phyloP scores from a whole-genome alignment of 495 filamentous ascomycete species.

The Talaromyces wortmannii region DNA sequence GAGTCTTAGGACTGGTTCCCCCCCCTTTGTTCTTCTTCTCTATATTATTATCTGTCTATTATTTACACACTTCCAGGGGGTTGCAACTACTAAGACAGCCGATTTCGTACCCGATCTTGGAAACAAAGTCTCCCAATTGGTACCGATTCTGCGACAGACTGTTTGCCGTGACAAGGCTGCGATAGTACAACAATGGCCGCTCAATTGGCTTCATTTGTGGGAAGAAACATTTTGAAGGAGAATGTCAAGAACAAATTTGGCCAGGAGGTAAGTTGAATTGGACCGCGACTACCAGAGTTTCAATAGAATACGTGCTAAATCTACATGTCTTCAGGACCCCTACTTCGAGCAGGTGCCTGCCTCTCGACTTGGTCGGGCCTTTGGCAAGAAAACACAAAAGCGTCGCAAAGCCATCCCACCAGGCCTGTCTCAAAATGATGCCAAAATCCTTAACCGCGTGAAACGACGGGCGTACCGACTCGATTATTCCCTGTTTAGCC shows the following conservation, averaged over 20 bases:
- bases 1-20: no score
- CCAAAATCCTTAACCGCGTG: slow-evolving; percentile 68
- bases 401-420: slow-evolving; percentile 61
- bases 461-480: slow-evolving; percentile 74
- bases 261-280: slow-evolving; percentile 45
- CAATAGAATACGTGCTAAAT: neutral
- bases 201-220: slow-evolving; percentile 46
- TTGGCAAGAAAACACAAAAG: slow-evolving; percentile 56
- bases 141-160: no score
- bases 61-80: no score
- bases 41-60: no score
- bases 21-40: no score
- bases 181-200: slow-evolving; percentile 37
- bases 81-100: no score
- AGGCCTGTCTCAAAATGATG: slow-evolving; percentile 73
- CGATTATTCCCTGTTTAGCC: slow-evolving; percentile 72
- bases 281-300: neutral
- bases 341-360: slow-evolving; percentile 70
- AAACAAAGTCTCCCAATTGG: no score
- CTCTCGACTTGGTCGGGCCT: slow-evolving; percentile 52
- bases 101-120: no score
- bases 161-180: neutral
- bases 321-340: slow-evolving; percentile 43
- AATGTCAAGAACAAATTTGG: slow-evolving; percentile 61
- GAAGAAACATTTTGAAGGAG: slow-evolving; percentile 62